Percentiles rank a stretch among this genome's conserved stretches.
Evolutionary conservation across 345 rosid genomes (phyloP).

Genomic region (Brassica napus): Da-Ae NC_063442.1:34603501-34604000

Average conservation of each 20-base stretch:
- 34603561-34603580: conserved; percentile 51
- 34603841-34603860: conserved; percentile 1
- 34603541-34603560: background rate
- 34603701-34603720: conserved; percentile 65
- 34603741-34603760: conserved; percentile 59
- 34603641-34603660: background rate
- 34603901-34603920: background rate
- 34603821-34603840: conserved; percentile 54
- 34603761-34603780: conserved; percentile 82
- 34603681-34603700: background rate
- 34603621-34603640: conserved; percentile 27
- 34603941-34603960: conserved; percentile 10
- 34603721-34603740: conserved; percentile 45
- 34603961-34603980: background rate
- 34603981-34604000: background rate
- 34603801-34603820: conserved; percentile 55
- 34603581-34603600: conserved; percentile 63
- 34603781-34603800: conserved; percentile 58
- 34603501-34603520: background rate
- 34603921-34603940: background rate
- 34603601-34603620: conserved; percentile 74
- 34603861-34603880: background rate
- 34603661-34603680: conserved; percentile 7
- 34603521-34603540: background rate
- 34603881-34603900: background rate